phyloP scores from a whole-genome alignment of 1,284 basidiomycete species.

The Apiotrichum porosum region DNA sequence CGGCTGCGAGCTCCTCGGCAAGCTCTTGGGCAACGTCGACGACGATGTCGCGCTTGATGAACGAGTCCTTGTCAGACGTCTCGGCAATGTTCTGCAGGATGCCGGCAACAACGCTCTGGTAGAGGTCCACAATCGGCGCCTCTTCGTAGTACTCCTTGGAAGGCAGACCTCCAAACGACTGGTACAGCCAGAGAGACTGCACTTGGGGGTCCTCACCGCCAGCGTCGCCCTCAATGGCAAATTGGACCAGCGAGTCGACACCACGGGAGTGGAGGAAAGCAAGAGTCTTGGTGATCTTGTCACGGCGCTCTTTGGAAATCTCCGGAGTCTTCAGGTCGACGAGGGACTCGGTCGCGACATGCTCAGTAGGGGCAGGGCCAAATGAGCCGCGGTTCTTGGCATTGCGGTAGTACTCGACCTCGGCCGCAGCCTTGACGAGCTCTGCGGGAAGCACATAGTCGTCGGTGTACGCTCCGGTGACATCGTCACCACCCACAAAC shows the following conservation, averaged over 20 bases:
- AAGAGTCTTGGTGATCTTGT: constrained; percentile 64
- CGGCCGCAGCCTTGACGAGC: constrained; percentile 21
- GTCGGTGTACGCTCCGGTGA: constrained; percentile 26
- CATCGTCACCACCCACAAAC: constrained; percentile 5
- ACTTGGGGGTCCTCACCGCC: constrained; percentile 80
- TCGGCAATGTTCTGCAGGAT: constrained; percentile 60
- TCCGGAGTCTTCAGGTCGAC: neutral
- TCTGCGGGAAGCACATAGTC: constrained; percentile 32
- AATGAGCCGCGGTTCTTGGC: neutral
- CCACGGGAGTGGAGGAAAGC: constrained; percentile 83
- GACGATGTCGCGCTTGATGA: constrained; percentile 1
- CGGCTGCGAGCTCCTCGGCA: constrained; percentile 8
- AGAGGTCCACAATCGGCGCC: constrained; percentile 62
- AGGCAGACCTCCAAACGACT: constrained; percentile 78
- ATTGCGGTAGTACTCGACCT: constrained; percentile 9
- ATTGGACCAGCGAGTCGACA: constrained; percentile 71
- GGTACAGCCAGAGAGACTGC: constrained; percentile 81
- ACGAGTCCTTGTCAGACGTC: constrained; percentile 11
- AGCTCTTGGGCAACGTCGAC: constrained; percentile 20
- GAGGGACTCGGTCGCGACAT: neutral
- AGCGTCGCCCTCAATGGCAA: constrained; percentile 76
- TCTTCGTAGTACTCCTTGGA: constrained; percentile 95
- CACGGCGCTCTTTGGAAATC: constrained; percentile 15
- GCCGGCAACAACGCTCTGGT: constrained; percentile 64
- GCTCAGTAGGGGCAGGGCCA: neutral